Evolutionary conservation across 148 eudicot species (phyloP).

Genomic region (Bassia scoparia): DNA sequence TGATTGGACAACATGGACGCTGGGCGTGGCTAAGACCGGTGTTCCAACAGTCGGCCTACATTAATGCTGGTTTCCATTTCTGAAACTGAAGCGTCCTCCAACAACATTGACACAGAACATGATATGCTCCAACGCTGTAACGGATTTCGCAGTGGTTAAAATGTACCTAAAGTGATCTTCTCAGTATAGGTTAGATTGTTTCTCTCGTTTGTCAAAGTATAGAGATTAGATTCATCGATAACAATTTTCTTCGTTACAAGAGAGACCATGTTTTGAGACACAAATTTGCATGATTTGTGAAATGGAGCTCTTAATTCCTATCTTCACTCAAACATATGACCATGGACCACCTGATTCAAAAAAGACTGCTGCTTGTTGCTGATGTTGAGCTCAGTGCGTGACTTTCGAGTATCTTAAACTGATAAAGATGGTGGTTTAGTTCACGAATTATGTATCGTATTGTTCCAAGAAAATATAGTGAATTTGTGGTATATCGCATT

Average conservation of each 20-base stretch:
- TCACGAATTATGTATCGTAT: no score
- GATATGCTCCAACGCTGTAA: constrained; percentile 2
- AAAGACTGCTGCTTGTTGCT: no score
- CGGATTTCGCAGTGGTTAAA: neutral
- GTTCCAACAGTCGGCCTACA: constrained; percentile 79
- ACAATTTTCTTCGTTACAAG: neutral
- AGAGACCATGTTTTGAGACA: neutral
- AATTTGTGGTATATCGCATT: no score
- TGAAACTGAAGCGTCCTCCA: constrained; percentile 65
- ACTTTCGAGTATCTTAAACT: no score
- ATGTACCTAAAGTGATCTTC: neutral
- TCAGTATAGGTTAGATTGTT: neutral
- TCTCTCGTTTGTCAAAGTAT: neutral
- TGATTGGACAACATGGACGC: constrained; percentile 76
- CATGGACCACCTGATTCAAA: no score
- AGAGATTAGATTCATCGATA: neutral
- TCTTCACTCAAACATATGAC: no score
- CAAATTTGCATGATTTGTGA: neutral
- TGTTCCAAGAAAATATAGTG: no score
- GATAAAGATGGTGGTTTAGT: no score
- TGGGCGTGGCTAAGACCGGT: constrained; percentile 87
- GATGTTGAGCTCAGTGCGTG: no score
- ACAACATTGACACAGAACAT: neutral
- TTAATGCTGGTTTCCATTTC: constrained; percentile 97
- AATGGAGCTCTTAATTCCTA: neutral